Base-by-base conservation (phyloP, 1,284 basidiomycete genomes). In the Leccinum angustisporum region DNA sequence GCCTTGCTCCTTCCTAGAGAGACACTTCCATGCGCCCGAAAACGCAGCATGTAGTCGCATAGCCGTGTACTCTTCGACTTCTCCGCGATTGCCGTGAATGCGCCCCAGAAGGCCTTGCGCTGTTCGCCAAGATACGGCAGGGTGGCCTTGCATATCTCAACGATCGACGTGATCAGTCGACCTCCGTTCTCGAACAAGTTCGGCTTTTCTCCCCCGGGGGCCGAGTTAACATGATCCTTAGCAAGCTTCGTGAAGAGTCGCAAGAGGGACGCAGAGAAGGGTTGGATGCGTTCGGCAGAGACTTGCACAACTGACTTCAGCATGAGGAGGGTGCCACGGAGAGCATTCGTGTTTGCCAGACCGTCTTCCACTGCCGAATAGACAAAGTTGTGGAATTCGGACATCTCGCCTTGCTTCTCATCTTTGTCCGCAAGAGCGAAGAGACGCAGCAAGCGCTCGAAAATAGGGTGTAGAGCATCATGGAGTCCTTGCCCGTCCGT, bases 11-110 rank as follows among this genome's bases (percentile, higher is more conserved):
- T 91, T 83, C 64, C 95, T 85, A 7, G 89, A 86, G 18, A 99
- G 84, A 63, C 90, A 91, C 11, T 86, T 79, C 97, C 97, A 99
- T 2, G 88, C 84, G n/a, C 92, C 85, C 7, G 92, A 86, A 78
- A 99, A 99, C 54, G 94, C 79, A 99, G 84, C 66, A 98, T 84
- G 74, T 92, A 96, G 11, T 86, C 87, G 74, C 94, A 96, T 1
- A 99, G 83, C 14, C 84, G 78, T 13, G 83, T 72, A 69, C 90
- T 97, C 69, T 91, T 89, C n/a, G 95, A 97, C 75, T 96, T 95
- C 70, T 98, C 97, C 50, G 96, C 89, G 36, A 99, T 82, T 56
- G 90, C 86, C 18, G 90, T 86, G 58, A 98, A 84, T 4, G 83
- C 83, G 59, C 80, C 88, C 57, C 97, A 80, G 63, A 98, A 83